These are phyloP conservation scores for Thielaviopsis musarum DNA, from an alignment of 2,329 filamentous ascomycete species.

Conservation along the genomic window DNA sequence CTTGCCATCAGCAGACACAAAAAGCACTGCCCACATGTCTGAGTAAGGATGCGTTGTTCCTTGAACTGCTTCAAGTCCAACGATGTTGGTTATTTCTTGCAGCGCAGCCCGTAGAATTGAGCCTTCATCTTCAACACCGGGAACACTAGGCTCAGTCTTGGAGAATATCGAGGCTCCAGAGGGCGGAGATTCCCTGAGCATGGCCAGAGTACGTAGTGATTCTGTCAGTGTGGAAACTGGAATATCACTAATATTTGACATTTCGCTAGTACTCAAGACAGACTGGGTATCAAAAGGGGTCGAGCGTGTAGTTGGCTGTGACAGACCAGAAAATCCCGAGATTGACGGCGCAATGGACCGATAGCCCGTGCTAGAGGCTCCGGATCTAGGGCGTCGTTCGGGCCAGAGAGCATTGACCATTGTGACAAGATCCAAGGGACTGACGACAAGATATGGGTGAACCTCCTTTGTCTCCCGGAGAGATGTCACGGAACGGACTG, in stretches of 20 bases:
- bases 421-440: slow-evolving; percentile 62
- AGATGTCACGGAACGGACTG: slow-evolving; percentile 55
- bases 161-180: slow-evolving; percentile 33
- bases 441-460: slow-evolving; percentile 64
- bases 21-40: slow-evolving; percentile 69
- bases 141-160: slow-evolving; percentile 23
- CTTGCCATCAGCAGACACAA: slow-evolving; percentile 57
- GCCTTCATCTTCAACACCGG: slow-evolving; percentile 45
- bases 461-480: slow-evolving; percentile 62
- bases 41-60: slow-evolving; percentile 63
- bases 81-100: slow-evolving; percentile 50
- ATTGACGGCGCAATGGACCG: slow-evolving; percentile 50
- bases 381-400: slow-evolving; percentile 47
- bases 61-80: slow-evolving; percentile 46
- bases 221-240: slow-evolving; percentile 33
- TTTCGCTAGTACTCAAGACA: slow-evolving; percentile 54
- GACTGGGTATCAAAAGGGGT: slow-evolving; percentile 49
- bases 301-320: slow-evolving; percentile 48
- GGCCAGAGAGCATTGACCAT: slow-evolving; percentile 75
- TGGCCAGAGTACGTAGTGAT: slow-evolving; percentile 43
- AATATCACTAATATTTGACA: slow-evolving; percentile 53
- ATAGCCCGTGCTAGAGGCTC: slow-evolving; percentile 38
- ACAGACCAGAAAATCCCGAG: slow-evolving; percentile 52
- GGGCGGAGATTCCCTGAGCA: slow-evolving; percentile 30
- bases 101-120: slow-evolving; percentile 49